Evolutionary conservation across 2,329 filamentous ascomycete genomes (phyloP).

Genomic region (Verticillium alfalfae): DNA sequence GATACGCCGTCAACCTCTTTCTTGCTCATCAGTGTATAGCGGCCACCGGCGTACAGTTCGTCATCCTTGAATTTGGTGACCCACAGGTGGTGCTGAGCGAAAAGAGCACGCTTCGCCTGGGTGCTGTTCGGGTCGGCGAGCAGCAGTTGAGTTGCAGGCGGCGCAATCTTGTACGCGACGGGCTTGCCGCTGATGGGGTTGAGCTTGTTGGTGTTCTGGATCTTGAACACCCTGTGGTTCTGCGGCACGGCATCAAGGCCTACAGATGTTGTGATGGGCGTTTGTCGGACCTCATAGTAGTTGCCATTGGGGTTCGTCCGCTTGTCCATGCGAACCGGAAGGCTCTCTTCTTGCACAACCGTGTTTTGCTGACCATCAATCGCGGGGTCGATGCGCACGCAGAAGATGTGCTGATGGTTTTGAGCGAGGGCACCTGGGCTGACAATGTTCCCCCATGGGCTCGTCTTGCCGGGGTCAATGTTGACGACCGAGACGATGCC

Average conservation of each 20-base stretch:
- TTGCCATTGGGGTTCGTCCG: constrained; percentile 44
- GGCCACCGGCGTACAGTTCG: constrained; percentile 22
- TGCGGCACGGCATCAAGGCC: constrained; percentile 36
- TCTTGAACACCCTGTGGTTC: constrained; percentile 30
- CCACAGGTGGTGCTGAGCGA: constrained; percentile 21
- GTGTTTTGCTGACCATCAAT: constrained; percentile 49
- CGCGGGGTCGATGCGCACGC: constrained; percentile 46
- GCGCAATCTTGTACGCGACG: constrained; percentile 29
- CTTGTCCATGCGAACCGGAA: constrained; percentile 38
- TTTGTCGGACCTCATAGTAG: constrained; percentile 35
- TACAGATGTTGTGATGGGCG: constrained; percentile 30
- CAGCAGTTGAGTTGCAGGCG: constrained; percentile 27
- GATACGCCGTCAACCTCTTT: constrained; percentile 12
- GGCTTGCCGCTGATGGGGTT: constrained; percentile 27
- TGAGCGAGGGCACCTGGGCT: constrained; percentile 46
- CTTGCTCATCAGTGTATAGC: constrained; percentile 27
- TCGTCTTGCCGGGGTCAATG: constrained; percentile 36
- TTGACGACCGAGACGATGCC: constrained; percentile 39
- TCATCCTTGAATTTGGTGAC: constrained; percentile 19
- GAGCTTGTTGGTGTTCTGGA: constrained; percentile 19
- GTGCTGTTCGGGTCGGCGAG: constrained; percentile 14
- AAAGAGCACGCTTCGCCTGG: constrained; percentile 17
- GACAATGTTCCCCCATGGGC: constrained; percentile 42
- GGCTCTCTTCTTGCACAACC: constrained; percentile 49
- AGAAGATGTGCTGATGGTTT: constrained; percentile 56